Evolutionary conservation across 2,329 filamentous ascomycete species (phyloP).

Genomic region (Diatrype stigma): DNA sequence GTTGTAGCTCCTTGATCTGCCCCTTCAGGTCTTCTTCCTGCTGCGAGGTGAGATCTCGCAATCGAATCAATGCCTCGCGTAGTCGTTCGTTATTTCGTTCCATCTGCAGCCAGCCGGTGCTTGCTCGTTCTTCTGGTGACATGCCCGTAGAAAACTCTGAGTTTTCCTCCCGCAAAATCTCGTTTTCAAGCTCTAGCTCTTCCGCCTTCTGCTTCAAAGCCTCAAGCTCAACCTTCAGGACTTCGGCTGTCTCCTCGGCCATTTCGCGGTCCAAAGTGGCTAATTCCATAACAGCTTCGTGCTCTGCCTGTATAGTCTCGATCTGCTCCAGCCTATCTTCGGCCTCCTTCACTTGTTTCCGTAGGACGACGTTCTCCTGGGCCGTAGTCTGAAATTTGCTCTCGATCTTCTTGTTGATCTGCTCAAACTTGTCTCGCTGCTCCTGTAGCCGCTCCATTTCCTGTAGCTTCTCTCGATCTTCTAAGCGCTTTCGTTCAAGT

Average conservation of each 20-base stretch:
- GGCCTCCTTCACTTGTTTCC: constrained; percentile 73
- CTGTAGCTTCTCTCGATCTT: constrained; percentile 83
- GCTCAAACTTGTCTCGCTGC: constrained; percentile 74
- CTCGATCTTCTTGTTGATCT: constrained; percentile 86
- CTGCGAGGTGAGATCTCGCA: constrained; percentile 84
- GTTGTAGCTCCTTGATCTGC: constrained; percentile 69
- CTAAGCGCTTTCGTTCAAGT: constrained; percentile 79
- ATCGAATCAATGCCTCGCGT: constrained; percentile 74
- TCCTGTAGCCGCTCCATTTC: constrained; percentile 69
- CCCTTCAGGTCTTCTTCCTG: constrained; percentile 75
- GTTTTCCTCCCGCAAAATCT: constrained; percentile 84
- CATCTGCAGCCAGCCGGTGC: constrained; percentile 85
- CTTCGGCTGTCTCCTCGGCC: constrained; percentile 89
- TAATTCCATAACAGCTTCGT: constrained; percentile 81
- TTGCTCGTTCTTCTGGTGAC: constrained; percentile 81
- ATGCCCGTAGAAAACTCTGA: constrained; percentile 78
- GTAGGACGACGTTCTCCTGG: constrained; percentile 71
- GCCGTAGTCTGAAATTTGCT: constrained; percentile 82
- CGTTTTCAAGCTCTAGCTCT: constrained; percentile 82
- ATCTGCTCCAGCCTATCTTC: constrained; percentile 65
- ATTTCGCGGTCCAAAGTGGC: constrained; percentile 89
- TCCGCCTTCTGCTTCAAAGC: constrained; percentile 71
- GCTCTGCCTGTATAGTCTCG: constrained; percentile 73
- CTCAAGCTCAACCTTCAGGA: constrained; percentile 75
- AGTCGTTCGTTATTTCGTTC: constrained; percentile 86